These are phyloP conservation scores for Diplodia seriata DNA, from an alignment of 2,329 filamentous ascomycete genomes.

Conservation along the genomic window DNA sequence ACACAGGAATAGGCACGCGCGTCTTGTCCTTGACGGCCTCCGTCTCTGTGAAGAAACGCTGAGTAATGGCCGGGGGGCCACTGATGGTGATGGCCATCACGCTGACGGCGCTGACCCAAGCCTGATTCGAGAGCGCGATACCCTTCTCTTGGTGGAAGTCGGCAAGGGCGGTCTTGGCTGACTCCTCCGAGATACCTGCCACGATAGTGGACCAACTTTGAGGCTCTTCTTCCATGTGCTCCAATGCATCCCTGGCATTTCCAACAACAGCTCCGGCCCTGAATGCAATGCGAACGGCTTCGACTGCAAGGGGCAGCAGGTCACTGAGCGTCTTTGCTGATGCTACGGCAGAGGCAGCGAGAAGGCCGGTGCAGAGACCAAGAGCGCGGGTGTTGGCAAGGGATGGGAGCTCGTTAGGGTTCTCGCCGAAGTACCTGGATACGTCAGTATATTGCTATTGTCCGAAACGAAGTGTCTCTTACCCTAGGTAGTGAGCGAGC, in stretches of 20 bases:
- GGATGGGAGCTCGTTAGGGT: constrained; percentile 60
- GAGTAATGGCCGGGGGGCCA: constrained; percentile 62
- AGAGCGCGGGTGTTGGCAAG: constrained; percentile 61
- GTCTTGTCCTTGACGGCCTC: constrained; percentile 58
- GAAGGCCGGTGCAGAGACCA: constrained; percentile 72
- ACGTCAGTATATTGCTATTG: constrained; percentile 40
- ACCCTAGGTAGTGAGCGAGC: constrained; percentile 73
- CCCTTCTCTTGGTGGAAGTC: constrained; percentile 65
- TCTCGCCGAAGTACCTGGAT: constrained; percentile 57
- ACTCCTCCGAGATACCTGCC: constrained; percentile 60
- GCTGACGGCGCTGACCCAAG: constrained; percentile 66
- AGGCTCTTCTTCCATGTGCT: constrained; percentile 61
- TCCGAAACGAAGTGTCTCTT: constrained; percentile 42
- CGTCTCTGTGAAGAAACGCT: constrained; percentile 58
- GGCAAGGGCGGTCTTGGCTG: constrained; percentile 59
- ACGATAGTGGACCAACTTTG: constrained; percentile 73
- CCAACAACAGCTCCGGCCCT: constrained; percentile 61
- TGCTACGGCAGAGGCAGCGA: constrained; percentile 72
- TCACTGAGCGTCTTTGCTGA: constrained; percentile 67
- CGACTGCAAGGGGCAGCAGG: constrained; percentile 67
- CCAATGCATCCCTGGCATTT: constrained; percentile 53
- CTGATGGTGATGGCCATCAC: constrained; percentile 66
- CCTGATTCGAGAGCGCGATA: constrained; percentile 59
- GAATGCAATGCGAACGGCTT: constrained; percentile 71
- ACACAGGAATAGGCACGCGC: constrained; percentile 61